Evolutionary conservation across 805 yeast genomes (phyloP), one percentile per base, ranked within the genome.

Genomic region (Lipomyces orientalis): DNA sequence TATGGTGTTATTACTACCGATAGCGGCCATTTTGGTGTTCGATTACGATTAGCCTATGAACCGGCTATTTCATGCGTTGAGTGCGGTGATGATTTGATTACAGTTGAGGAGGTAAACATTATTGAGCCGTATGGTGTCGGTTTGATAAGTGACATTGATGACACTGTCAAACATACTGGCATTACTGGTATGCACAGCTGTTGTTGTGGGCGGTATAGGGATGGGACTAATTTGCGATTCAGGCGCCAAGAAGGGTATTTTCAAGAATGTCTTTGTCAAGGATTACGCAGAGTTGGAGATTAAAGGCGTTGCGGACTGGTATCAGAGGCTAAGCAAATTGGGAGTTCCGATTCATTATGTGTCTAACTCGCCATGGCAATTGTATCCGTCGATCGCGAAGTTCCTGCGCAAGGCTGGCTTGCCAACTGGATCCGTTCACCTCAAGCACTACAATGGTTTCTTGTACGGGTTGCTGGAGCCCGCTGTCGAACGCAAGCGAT

Each of bases 301-400:
- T 25, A 89, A 91, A 0, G 88, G 91, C 1, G 89, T 95, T 34
- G 83, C 90, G 2, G 81, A 83, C 46, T 92, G 97, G 93, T 91
- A 86, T 75, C 81, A 81, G 8, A 79, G 80, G n/a, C 75, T 93
- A 51, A 77, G 77, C 16, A 79, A 75, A 54, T 76, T 82, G 12
- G 83, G 87, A 55, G 83, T 88, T 2, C 81, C 87, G n/a, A 87
- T 94, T 74, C 97, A 93, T 77, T 96, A 94, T 76, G 98, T 96
- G 1, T 93, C 98, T 7, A 95, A 96, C 79, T 88, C 97, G 0
- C 99, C 99, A 0, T 90, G 96, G 87, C 98, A 95, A 77, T 79
- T 95, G 31, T 93, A 83, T 76, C 83, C 86, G 22, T 81, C 86
- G 6, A 84, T 90, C 19, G 73, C 79, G 31, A 86, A 87, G 55